Evolutionary conservation across 768 basidiomycete species (phyloP).

Genomic region (Dioszegia hungarica): DNA sequence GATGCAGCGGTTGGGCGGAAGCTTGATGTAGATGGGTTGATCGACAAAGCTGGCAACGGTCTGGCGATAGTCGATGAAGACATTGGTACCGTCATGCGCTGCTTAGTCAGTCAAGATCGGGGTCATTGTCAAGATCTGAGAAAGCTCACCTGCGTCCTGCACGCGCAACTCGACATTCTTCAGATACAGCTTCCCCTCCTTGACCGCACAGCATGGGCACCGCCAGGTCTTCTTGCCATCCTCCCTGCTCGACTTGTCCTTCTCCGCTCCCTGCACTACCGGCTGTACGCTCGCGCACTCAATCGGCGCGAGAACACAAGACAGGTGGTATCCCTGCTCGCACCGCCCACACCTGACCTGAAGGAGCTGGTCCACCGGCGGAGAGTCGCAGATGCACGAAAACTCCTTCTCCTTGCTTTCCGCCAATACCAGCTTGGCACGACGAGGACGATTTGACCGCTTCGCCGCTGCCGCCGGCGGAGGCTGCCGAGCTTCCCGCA

Average conservation of each 20-base stretch:
- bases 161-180: conserved; percentile 28
- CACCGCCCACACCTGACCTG: conserved; percentile 29
- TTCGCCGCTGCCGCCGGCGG: neutral
- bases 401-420: conserved; percentile 22
- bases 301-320: conserved; percentile 31
- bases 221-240: conserved; percentile 22
- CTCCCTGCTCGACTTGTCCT: neutral
- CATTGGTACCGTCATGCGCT: conserved; percentile 27
- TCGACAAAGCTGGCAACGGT: conserved; percentile 21
- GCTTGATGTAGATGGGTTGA: conserved; percentile 9
- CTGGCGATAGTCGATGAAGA: conserved; percentile 31
- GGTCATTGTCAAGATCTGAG: neutral
- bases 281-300: conserved; percentile 11
- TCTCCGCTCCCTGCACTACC: neutral
- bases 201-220: conserved; percentile 44
- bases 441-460: conserved; percentile 11
- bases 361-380: conserved; percentile 14
- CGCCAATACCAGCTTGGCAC: conserved; percentile 27
- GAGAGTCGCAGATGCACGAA: conserved; percentile 25
- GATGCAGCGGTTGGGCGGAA: conserved; percentile 8
- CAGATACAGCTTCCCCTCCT: conserved; percentile 33
- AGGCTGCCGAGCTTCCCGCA: conserved; percentile 19
- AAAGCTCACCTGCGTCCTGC: conserved; percentile 28
- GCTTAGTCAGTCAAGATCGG: neutral
- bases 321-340: conserved; percentile 37